These are phyloP conservation scores for Prinsepia uniflora DNA, from an alignment of 306 rosid genomes.

Conservation along the genomic window DNA sequence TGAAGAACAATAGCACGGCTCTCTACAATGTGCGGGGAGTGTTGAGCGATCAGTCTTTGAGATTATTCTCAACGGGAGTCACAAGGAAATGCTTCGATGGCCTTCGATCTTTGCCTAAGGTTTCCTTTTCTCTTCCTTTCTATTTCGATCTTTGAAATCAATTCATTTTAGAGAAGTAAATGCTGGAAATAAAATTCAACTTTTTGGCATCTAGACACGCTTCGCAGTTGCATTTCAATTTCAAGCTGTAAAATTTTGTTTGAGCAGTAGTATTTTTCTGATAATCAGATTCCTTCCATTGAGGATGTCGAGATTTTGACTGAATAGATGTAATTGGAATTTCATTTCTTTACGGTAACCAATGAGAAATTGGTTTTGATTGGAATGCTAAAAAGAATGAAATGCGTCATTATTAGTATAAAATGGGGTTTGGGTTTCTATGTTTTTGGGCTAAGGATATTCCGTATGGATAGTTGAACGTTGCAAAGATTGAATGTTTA, in stretches of 20 bases:
- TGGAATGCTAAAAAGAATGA: neutral
- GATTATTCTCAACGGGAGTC: constrained; percentile 14
- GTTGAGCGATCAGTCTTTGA: neutral
- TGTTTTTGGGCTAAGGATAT: neutral
- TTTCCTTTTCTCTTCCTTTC: neutral
- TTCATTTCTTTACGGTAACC: neutral
- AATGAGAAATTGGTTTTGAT: neutral
- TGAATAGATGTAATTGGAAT: neutral
- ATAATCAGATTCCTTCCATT: neutral
- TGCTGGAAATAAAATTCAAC: neutral
- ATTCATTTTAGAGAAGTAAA: neutral
- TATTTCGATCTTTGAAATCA: neutral
- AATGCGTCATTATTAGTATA: neutral
- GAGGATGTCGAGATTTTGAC: neutral
- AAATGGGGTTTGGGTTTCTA: neutral
- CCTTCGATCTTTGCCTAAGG: constrained; percentile 19
- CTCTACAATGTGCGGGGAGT: constrained; percentile 15
- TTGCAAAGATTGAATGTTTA: neutral
- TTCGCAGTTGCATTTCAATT: neutral
- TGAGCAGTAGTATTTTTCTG: neutral
- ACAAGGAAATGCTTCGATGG: constrained; percentile 11
- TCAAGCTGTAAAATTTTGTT: neutral
- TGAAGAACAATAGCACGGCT: constrained; percentile 22
- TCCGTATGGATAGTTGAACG: neutral
- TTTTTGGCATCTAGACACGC: neutral